A percentile compares a stretch with the other conserved stretches of the same genome.
These are phyloP conservation scores for Aspergillus sp. DNA, from an alignment of 2,329 filamentous ascomycete species.

Conservation along the genomic window DNA sequence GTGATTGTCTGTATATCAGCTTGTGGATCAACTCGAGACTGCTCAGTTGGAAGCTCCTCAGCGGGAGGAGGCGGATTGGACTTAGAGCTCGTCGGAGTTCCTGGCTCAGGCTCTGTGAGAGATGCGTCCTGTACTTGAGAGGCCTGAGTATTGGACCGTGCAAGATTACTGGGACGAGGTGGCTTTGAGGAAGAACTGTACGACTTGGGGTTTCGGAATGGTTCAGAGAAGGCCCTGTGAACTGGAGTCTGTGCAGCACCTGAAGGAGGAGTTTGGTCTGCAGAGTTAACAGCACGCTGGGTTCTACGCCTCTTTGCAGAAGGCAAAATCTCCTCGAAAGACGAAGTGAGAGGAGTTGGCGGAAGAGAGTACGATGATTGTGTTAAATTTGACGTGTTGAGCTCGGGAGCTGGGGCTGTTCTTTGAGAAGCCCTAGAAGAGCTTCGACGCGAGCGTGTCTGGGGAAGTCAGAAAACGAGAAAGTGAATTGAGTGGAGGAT, in stretches of 20 bases:
- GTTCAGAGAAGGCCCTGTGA: slow-evolving; percentile 4
- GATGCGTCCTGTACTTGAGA: background rate
- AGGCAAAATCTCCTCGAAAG: slow-evolving; percentile 22
- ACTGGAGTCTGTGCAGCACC: slow-evolving; percentile 10
- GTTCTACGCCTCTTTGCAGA: slow-evolving; percentile 23
- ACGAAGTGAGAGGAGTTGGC: slow-evolving; percentile 20
- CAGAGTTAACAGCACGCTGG: slow-evolving; percentile 14
- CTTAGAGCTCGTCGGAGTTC: slow-evolving; percentile 10
- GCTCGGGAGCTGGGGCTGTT: slow-evolving; percentile 18
- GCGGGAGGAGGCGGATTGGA: background rate
- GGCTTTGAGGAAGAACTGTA: slow-evolving; percentile 4
- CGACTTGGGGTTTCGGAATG: slow-evolving; percentile 9
- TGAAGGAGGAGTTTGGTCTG: slow-evolving; percentile 13
- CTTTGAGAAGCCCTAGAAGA: slow-evolving; percentile 22
- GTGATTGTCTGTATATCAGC: slow-evolving; percentile 12
- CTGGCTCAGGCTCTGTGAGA: background rate
- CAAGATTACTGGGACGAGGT: slow-evolving; percentile 10
- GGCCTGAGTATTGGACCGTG: slow-evolving; percentile 9
- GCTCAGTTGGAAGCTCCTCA: slow-evolving; percentile 5
- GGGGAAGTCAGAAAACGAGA: background rate
- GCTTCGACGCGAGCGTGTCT: slow-evolving; percentile 18
- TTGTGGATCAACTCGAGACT: background rate
- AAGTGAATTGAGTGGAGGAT: background rate
- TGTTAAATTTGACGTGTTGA: slow-evolving; percentile 13
- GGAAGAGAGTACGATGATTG: slow-evolving; percentile 24